These are phyloP conservation scores for Eucalyptus shirleyi DNA, from an alignment of 345 rosid species.

Conservation along the genomic window DNA sequence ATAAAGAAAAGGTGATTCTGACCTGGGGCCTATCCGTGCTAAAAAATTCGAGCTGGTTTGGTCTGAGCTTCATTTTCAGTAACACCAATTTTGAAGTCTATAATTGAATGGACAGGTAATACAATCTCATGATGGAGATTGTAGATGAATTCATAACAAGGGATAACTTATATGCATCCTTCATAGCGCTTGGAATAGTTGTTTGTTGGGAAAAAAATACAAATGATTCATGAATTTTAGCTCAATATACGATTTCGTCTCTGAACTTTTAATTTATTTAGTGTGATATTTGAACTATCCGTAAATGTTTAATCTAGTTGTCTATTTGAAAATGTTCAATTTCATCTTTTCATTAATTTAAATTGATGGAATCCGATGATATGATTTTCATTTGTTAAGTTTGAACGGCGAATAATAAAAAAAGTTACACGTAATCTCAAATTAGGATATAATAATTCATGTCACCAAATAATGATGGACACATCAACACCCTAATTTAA, in stretches of 20 bases:
- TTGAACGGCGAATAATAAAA: too few species aligned
- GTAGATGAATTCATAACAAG: not conserved
- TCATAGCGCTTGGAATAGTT: not conserved
- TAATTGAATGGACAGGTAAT: not conserved
- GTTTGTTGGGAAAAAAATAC: not conserved
- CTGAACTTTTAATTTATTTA: too few species aligned
- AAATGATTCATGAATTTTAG: too few species aligned
- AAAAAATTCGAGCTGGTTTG: too few species aligned
- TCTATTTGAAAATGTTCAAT: not conserved
- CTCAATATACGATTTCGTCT: accelerated
- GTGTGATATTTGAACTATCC: too few species aligned
- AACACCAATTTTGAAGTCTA: not conserved
- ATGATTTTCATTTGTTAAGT: not conserved
- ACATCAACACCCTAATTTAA: not conserved
- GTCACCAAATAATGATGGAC: not conserved
- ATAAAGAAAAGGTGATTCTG: too few species aligned
- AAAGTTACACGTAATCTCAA: not conserved
- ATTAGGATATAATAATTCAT: not conserved
- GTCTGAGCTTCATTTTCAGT: too few species aligned
- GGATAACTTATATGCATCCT: not conserved
- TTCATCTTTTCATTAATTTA: too few species aligned
- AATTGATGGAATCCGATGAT: not conserved
- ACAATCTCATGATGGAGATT: not conserved
- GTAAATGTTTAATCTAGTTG: too few species aligned
- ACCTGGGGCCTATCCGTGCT: too few species aligned